Conservation (phyloP, 192 early-diverging fungal genomes). For the Coemansia sp. region DNA sequence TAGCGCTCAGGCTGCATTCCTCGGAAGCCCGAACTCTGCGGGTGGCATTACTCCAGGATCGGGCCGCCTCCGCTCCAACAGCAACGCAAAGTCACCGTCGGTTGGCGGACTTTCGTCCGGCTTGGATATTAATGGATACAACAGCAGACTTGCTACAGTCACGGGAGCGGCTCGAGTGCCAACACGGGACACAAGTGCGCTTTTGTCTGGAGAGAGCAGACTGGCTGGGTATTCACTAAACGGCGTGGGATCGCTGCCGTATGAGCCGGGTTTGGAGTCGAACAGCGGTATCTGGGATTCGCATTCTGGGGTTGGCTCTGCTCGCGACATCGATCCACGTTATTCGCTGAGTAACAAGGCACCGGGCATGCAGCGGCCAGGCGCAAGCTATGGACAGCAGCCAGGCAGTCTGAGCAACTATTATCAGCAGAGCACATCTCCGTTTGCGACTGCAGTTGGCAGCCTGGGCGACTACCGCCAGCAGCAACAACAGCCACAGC, state of each 20-base stretch:
- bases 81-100: conserved; percentile 32
- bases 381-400: conserved; percentile 16
- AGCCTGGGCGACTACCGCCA: conserved; percentile 18
- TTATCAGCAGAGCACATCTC: conserved; percentile 10
- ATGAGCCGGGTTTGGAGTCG: conserved; percentile 4
- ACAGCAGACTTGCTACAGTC: not conserved
- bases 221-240: conserved; percentile 31
- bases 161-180: conserved; percentile 4
- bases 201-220: conserved; percentile 21
- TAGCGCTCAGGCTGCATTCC: not conserved
- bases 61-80: conserved; percentile 36
- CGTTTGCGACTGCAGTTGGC: conserved; percentile 28
- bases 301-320: conserved; percentile 8
- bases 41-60: not conserved
- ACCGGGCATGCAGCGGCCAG: not conserved
- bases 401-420: conserved; percentile 15
- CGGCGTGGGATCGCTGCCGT: conserved; percentile 19
- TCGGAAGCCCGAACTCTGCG: conserved; percentile 25
- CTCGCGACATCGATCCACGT: conserved; percentile 9
- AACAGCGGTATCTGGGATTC: conserved; percentile 28
- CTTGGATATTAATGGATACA: conserved; percentile 12
- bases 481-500: not conserved
- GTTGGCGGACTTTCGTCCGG: conserved; percentile 21
- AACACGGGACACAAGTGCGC: conserved; percentile 13
- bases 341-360: conserved; percentile 13